These are phyloP conservation scores for Porogramme epimiltina DNA, from an alignment of 1,284 basidiomycete species.

Conservation along the genomic window DNA sequence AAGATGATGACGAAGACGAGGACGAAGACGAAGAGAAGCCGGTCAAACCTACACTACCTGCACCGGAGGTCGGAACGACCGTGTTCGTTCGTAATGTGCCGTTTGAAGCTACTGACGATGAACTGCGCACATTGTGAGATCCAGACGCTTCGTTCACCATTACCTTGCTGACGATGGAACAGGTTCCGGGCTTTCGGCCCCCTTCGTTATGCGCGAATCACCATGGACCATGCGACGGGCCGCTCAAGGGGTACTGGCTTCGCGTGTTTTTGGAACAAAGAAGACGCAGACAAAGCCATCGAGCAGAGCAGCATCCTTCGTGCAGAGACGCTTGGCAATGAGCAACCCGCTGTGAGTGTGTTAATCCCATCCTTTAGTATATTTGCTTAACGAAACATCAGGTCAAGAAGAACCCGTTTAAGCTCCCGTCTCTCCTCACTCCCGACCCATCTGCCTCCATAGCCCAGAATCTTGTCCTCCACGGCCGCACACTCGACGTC, in stretches of 20 bases:
- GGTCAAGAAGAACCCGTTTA: conserved; percentile 82
- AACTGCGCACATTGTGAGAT: conserved; percentile 73
- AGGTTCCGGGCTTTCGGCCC: conserved; percentile 93
- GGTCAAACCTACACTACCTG: conserved; percentile 73
- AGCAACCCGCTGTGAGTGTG: conserved; percentile 33
- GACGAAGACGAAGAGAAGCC: conserved; percentile 44
- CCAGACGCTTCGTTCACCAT: too few relatives aligned
- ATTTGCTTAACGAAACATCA: conserved; percentile 21
- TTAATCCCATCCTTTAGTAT: neutral
- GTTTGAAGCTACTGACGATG: conserved; percentile 91
- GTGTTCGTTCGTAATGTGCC: conserved; percentile 95
- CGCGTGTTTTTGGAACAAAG: conserved; percentile 95
- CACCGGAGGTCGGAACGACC: conserved; percentile 85
- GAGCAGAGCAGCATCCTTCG: conserved; percentile 79
- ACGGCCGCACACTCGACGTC: conserved; percentile 92
- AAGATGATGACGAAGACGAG: conserved; percentile 31
- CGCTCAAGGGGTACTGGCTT: conserved; percentile 95
- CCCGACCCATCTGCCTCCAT: conserved; percentile 93
- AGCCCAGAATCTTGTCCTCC: conserved; percentile 84
- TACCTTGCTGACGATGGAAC: neutral
- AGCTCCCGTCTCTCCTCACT: conserved; percentile 84
- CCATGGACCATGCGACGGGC: conserved; percentile 82
- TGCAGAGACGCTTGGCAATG: conserved; percentile 56
- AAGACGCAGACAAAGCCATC: conserved; percentile 86
- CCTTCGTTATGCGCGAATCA: conserved; percentile 91